Evolutionary conservation across 495 filamentous ascomycete genomes (phyloP).

Genomic region (Penicillium canariense): DNA sequence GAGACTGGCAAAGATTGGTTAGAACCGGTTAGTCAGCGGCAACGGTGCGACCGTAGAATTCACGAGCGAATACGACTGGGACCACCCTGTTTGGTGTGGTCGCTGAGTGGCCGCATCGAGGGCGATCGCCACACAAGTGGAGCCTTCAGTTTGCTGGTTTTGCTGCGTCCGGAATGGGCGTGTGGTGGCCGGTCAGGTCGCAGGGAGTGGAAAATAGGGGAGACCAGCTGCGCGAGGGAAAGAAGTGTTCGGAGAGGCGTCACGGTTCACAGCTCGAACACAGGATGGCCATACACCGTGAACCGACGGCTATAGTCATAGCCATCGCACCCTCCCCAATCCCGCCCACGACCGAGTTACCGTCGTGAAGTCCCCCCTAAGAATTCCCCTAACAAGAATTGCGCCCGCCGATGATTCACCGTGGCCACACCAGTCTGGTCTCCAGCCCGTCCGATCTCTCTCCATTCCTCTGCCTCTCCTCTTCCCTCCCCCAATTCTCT

Average conservation of each 20-base stretch:
- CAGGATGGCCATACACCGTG: background rate
- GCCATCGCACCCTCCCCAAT: too few species aligned
- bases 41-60: background rate
- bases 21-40: background rate
- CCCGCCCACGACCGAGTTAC: too few species aligned
- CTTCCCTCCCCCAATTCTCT: slow-evolving; percentile 19
- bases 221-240: background rate
- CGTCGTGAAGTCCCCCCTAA: background rate
- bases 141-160: slow-evolving; percentile 12
- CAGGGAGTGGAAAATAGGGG: background rate
- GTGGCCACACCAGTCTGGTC: background rate
- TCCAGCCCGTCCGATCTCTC: slow-evolving; percentile 3
- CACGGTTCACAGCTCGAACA: background rate
- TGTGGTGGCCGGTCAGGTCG: slow-evolving; percentile 2
- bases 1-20: background rate
- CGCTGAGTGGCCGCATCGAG: slow-evolving; percentile 16
- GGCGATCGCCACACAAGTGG: slow-evolving; percentile 17
- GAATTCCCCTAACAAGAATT: background rate
- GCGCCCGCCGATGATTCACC: slow-evolving; percentile 11
- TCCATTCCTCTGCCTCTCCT: slow-evolving; percentile 23
- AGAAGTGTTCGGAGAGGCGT: background rate
- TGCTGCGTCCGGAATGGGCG: slow-evolving; percentile 13
- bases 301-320: background rate
- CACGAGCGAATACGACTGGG: background rate
- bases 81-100: background rate